Evolutionary conservation across 495 filamentous ascomycete genomes (phyloP).

Genomic region (Penicillium maclennaniae): DNA sequence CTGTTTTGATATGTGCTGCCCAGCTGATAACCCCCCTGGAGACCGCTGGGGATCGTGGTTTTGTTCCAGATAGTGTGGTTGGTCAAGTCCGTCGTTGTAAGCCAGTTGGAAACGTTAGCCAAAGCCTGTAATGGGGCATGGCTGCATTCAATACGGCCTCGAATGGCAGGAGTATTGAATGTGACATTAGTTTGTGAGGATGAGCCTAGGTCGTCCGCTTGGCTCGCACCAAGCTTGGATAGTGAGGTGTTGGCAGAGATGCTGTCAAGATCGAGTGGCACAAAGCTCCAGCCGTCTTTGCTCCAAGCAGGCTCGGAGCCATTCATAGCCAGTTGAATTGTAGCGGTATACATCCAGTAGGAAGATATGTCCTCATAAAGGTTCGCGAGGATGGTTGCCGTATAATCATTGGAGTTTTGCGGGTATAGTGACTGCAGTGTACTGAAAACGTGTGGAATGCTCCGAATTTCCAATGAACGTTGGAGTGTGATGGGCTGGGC

Average conservation of each 20-base stretch:
- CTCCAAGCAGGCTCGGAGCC: constrained; percentile 34
- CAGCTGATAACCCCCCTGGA: constrained; percentile 10
- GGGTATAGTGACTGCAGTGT: constrained; percentile 4
- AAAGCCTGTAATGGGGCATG: constrained; percentile 8
- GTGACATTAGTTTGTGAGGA: constrained; percentile 21
- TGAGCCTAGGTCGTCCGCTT: too few species aligned
- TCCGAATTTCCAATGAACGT: constrained; percentile 14
- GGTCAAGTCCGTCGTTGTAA: constrained; percentile 17
- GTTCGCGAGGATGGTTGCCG: constrained; percentile 2
- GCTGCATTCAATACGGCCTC: constrained; percentile 29
- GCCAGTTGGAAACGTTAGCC: constrained; percentile 21
- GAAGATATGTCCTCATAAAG: constrained; percentile 19
- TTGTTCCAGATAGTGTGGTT: constrained; percentile 11
- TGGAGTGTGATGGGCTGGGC: constrained; percentile 9
- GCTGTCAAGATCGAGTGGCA: constrained; percentile 9
- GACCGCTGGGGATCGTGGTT: constrained; percentile 9
- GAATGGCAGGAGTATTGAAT: constrained; percentile 26
- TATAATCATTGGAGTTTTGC: constrained; percentile 5
- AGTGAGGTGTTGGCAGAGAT: background rate
- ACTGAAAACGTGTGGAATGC: constrained; percentile 16
- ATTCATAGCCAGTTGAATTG: constrained; percentile 27
- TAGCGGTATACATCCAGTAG: constrained; percentile 30
- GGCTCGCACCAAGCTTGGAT: too few species aligned
- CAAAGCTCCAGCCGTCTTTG: constrained; percentile 36
- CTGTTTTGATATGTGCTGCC: too few species aligned